A percentile compares a stretch with the other conserved stretches of the same genome.
These are phyloP conservation scores for Moesziomyces antarcticus DNA, from an alignment of 1,284 basidiomycete genomes.

Conservation along the genomic window DNA sequence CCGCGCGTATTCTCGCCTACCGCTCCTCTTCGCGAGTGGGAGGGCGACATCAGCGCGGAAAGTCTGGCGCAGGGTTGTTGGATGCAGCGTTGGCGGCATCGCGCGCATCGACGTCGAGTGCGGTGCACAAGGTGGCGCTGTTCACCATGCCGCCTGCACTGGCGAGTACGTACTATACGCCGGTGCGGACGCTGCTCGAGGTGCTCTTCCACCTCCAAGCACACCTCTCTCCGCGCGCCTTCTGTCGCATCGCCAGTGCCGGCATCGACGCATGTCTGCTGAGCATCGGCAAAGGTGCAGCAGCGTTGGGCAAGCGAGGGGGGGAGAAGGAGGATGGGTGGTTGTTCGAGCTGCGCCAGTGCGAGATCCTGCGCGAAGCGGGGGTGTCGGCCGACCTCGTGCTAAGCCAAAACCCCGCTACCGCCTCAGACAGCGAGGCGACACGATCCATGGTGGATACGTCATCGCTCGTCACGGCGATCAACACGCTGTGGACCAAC, in stretches of 20 bases:
- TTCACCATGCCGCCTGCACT: slow-evolving; percentile 21
- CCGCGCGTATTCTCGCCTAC: slow-evolving; percentile 22
- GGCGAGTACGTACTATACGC: slow-evolving; percentile 34
- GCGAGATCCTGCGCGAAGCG: slow-evolving; percentile 39
- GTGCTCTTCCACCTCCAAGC: slow-evolving; percentile 43
- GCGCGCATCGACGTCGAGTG: slow-evolving; percentile 24
- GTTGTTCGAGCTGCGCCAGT: slow-evolving; percentile 41
- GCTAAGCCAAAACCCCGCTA: slow-evolving; percentile 10
- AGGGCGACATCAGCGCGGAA: slow-evolving; percentile 29
- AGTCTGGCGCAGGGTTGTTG: slow-evolving; percentile 44
- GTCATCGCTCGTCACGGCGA: slow-evolving; percentile 32
- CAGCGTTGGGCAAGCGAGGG: slow-evolving; percentile 11
- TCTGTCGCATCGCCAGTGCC: slow-evolving; percentile 19
- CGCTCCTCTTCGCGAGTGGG: neutral
- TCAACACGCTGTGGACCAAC: slow-evolving; percentile 50
- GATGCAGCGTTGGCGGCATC: slow-evolving; percentile 40
- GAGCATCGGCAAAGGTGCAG: slow-evolving; percentile 18
- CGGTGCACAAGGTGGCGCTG: slow-evolving; percentile 35
- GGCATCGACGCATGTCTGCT: slow-evolving; percentile 27
- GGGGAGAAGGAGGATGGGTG: slow-evolving; percentile 30
- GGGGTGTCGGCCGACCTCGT: slow-evolving; percentile 40
- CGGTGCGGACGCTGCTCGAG: slow-evolving; percentile 27
- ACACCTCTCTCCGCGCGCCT: slow-evolving; percentile 15
- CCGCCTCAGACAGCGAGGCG: neutral
- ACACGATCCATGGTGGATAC: slow-evolving; percentile 28